Percentiles rank a stretch among this genome's conserved stretches.
phyloP scores from a whole-genome alignment of 345 rosid species.

The Gossypium longicalyx region DNA sequence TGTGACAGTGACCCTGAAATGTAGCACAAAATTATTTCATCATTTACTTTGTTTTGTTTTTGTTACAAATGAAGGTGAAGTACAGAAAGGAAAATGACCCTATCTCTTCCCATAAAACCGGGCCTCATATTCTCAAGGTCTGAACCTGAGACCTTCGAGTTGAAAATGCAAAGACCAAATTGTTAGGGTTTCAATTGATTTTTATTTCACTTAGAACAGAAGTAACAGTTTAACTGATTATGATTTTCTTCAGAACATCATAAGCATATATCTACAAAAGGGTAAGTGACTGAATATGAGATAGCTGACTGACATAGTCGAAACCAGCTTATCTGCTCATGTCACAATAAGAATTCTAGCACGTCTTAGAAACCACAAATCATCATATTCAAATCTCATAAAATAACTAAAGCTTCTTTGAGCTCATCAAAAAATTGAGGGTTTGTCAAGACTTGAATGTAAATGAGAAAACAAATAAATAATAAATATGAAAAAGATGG shows the following conservation, averaged over 20 bases:
- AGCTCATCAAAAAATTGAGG: neutral
- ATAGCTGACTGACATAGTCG: neutral
- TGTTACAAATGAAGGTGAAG: neutral
- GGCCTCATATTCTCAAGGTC: neutral
- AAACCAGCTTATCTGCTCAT: neutral
- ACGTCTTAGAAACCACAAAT: neutral
- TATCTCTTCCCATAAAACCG: neutral
- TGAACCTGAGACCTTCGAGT: neutral
- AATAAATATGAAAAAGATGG: neutral
- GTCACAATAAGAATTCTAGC: neutral
- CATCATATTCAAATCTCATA: neutral
- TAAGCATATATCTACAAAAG: neutral
- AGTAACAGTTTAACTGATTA: neutral
- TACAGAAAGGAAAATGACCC: neutral
- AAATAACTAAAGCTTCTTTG: neutral
- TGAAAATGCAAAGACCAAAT: neutral
- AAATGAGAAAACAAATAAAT: neutral
- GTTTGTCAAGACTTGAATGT: neutral
- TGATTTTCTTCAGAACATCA: neutral
- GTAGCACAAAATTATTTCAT: neutral
- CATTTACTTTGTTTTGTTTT: neutral
- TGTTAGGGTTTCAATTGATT: neutral
- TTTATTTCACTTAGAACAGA: neutral
- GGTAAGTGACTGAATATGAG: neutral
- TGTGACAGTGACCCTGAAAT: neutral